Conservation (phyloP, 2,329 filamentous ascomycete genomes). For the Samsoniella hepiali region DNA sequence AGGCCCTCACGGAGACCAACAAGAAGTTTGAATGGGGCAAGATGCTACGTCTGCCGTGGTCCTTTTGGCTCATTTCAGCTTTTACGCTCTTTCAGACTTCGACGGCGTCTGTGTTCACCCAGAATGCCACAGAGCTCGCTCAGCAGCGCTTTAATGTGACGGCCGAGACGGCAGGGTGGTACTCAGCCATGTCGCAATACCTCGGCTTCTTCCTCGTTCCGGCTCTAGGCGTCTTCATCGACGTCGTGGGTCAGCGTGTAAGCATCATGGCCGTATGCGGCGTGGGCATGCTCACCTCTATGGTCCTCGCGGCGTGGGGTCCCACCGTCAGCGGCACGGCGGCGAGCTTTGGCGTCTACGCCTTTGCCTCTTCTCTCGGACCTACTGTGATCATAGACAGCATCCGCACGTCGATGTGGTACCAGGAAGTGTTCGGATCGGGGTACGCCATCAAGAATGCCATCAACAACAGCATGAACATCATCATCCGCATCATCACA, state of each 20-base stretch:
- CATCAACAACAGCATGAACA: slow-evolving; percentile 62
- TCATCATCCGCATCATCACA: slow-evolving; percentile 55
- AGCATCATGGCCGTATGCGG: slow-evolving; percentile 53
- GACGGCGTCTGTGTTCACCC: slow-evolving; percentile 50
- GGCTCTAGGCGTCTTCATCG: slow-evolving; percentile 52
- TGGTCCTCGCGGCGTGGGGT: slow-evolving; percentile 54
- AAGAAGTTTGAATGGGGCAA: slow-evolving; percentile 55
- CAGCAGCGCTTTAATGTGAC: slow-evolving; percentile 56
- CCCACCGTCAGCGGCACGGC: slow-evolving; percentile 49
- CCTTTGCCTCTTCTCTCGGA: slow-evolving; percentile 52
- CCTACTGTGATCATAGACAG: slow-evolving; percentile 59
- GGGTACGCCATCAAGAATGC: slow-evolving; percentile 59
- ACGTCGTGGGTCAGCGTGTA: slow-evolving; percentile 52
- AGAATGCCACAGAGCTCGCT: slow-evolving; percentile 59
- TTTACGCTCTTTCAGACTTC: slow-evolving; percentile 60
- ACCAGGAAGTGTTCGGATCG: slow-evolving; percentile 57
- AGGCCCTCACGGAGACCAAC: slow-evolving; percentile 57
- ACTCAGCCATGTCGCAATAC: slow-evolving; percentile 55
- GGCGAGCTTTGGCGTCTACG: slow-evolving; percentile 58
- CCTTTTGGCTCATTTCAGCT: slow-evolving; percentile 52
- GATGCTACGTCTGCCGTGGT: slow-evolving; percentile 56
- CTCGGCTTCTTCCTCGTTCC: slow-evolving; percentile 57
- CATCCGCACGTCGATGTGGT: slow-evolving; percentile 58
- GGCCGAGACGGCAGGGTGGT: slow-evolving; percentile 57
- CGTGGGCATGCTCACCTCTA: slow-evolving; percentile 47